phyloP scores from a whole-genome alignment of 163 green algal species.

The Scenedesmus sp. region DNA sequence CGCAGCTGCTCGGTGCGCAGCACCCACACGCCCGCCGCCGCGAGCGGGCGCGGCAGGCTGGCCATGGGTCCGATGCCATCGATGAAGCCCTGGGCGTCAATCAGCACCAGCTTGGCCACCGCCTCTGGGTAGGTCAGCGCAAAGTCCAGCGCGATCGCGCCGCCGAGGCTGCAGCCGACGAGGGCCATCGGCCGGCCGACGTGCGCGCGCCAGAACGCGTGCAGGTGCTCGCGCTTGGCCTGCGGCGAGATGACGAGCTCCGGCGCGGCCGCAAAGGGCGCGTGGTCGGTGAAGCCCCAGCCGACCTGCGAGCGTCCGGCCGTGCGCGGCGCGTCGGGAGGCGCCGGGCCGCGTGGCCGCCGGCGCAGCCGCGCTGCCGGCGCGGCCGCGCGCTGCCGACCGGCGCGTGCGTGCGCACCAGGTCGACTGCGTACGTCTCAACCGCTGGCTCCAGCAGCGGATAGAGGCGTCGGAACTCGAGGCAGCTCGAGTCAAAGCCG shows the following conservation, averaged over 20 bases:
- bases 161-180: constrained; percentile 87
- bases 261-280: constrained; percentile 47
- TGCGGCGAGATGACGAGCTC: constrained; percentile 63
- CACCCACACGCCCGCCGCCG: constrained; percentile 66
- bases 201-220: constrained; percentile 68
- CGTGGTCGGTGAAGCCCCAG: constrained; percentile 91
- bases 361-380: too few species aligned
- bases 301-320: constrained; percentile 73
- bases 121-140: constrained; percentile 73
- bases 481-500: constrained; percentile 86
- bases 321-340: too few species aligned
- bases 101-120: constrained; percentile 61
- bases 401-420: too few species aligned
- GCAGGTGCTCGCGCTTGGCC: constrained; percentile 82
- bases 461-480: constrained; percentile 90
- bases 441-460: constrained; percentile 69
- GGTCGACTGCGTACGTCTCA: constrained; percentile 83
- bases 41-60: constrained; percentile 64
- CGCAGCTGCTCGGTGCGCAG: constrained; percentile 54
- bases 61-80: constrained; percentile 88
- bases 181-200: constrained; percentile 77
- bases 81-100: constrained; percentile 84
- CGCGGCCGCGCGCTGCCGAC: too few species aligned
- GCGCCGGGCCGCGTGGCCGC: too few species aligned
- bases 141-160: constrained; percentile 93